These are phyloP conservation scores for Bullera alba DNA, from an alignment of 768 basidiomycete species.

Conservation along the genomic window DNA sequence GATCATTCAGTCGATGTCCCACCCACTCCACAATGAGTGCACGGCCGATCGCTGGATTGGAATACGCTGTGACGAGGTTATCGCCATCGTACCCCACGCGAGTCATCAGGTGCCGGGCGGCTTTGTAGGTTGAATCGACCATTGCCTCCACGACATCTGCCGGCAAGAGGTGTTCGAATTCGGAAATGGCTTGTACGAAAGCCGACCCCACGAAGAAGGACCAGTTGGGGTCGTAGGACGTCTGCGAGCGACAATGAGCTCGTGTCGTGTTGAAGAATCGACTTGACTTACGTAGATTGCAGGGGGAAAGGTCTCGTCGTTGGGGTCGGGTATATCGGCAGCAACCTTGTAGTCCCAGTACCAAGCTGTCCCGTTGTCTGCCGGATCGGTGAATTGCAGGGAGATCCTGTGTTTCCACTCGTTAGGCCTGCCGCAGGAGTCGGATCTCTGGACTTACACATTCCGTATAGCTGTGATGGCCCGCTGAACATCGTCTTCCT, in stretches of 20 bases:
- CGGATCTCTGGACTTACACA: neutral
- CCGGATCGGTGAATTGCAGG: slow-evolving; percentile 5
- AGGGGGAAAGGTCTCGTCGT: slow-evolving; percentile 2
- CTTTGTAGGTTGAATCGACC: slow-evolving; percentile 5
- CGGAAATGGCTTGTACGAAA: slow-evolving; percentile 6
- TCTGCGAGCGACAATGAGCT: neutral
- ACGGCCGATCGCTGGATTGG: slow-evolving; percentile 6
- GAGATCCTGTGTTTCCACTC: slow-evolving; percentile 1
- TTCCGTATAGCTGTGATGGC: slow-evolving; percentile 9
- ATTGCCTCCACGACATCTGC: neutral
- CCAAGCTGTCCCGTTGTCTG: slow-evolving; percentile 1
- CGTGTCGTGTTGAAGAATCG: too few species aligned
- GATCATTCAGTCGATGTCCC: neutral
- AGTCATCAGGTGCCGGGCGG: slow-evolving; percentile 7
- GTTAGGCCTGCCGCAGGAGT: too few species aligned
- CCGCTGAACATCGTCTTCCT: slow-evolving; percentile 2
- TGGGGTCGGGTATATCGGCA: slow-evolving; percentile 8
- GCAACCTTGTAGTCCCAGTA: slow-evolving; percentile 10
- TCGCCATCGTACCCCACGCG: slow-evolving; percentile 9
- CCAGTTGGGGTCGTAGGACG: slow-evolving; percentile 10
- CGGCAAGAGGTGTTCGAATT: slow-evolving; percentile 6
- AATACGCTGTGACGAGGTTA: slow-evolving; percentile 10
- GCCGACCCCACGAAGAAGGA: slow-evolving; percentile 5
- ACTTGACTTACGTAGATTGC: slow-evolving; percentile 3
- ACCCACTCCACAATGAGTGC: slow-evolving; percentile 6